Base-by-base conservation (phyloP, 495 filamentous ascomycete genomes). In the Penicillium daleae region DNA sequence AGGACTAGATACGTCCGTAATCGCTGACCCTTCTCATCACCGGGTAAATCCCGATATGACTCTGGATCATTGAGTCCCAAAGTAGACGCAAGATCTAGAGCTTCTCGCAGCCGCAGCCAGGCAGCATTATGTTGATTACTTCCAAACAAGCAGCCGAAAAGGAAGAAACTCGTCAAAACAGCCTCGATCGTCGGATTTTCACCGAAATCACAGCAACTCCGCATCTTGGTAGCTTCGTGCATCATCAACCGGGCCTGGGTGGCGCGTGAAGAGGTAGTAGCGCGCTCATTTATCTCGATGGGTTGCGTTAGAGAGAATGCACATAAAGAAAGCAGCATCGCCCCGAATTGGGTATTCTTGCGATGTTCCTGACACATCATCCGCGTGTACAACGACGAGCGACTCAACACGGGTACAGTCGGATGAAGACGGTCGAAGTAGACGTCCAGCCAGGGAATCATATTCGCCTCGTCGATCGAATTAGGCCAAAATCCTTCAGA, bases 291-390 rank as follows among this genome's bases (percentile, higher is more conserved):
- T 3, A 85, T 77, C 27, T 80, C 75, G 59, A 93, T 92, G 0
- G 92, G 92, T 66, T 96, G 92, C 12, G 93, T 92, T 74, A 92
- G 84, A 70, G 93, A 90, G 74, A 91, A 95, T 15, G 90, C 91
- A 67, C 90, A 94, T 8, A 96, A 74, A 13, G 92, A 88, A 26
- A 88, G 82, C 15, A 96, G 42, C 77, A 80, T 80, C 68, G 60
- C 91, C 77, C 73, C 91, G 87, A 81, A 80, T 57, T 80, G 95
- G 86, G 35, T 85, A 82, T 76, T 94, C 86, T 65, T 86, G 71
- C 63, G 87, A 86, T 86, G 69, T 87, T 89, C 77, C 84, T 85
- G 62, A 56, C 68, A 87, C 74, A 63, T 78, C 81, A 72, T 88
- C 74, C 71, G 88, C 74, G 71, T 89, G 83, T 63, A 95, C 66